Conservation (phyloP, 108 stramenopile species). For the Parmales sp. region DNA sequence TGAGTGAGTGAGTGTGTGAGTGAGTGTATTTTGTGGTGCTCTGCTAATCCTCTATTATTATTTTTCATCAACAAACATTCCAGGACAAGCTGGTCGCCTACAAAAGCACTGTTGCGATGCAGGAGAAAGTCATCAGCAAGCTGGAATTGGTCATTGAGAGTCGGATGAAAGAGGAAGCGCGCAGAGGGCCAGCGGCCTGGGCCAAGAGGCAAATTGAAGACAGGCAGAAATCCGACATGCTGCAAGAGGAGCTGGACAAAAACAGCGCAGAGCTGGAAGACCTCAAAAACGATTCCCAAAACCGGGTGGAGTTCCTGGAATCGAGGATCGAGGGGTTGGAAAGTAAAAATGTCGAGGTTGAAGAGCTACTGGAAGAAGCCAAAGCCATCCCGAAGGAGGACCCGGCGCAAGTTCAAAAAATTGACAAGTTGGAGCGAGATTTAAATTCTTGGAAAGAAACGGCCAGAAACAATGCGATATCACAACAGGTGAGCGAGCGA, state of each 20-base stretch:
- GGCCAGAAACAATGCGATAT: neutral
- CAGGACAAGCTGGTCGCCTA: constrained; percentile 14
- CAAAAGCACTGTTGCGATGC: constrained; percentile 17
- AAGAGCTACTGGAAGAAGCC: neutral
- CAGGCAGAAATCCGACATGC: neutral
- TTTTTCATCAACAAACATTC: too few species aligned
- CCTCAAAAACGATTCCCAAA: neutral
- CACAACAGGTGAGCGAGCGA: neutral
- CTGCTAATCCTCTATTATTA: too few species aligned
- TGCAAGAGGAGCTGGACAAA: neutral
- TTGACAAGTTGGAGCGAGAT: neutral
- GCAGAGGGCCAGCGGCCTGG: neutral
- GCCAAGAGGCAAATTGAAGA: constrained; percentile 2
- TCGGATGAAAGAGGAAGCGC: neutral
- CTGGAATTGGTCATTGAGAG: constrained; percentile 15
- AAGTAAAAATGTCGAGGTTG: too few species aligned
- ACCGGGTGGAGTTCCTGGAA: neutral
- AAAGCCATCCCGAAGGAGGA: neutral
- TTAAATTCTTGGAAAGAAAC: neutral
- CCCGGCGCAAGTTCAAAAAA: neutral
- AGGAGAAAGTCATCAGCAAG: constrained; percentile 21
- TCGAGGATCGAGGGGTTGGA: neutral
- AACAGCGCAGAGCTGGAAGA: neutral
- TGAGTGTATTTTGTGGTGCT: too few species aligned
- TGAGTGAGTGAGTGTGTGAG: too few species aligned